These are phyloP conservation scores for Flaveria ramosissima DNA, from an alignment of 129 eudicot genomes.

Conservation along the genomic window DNA sequence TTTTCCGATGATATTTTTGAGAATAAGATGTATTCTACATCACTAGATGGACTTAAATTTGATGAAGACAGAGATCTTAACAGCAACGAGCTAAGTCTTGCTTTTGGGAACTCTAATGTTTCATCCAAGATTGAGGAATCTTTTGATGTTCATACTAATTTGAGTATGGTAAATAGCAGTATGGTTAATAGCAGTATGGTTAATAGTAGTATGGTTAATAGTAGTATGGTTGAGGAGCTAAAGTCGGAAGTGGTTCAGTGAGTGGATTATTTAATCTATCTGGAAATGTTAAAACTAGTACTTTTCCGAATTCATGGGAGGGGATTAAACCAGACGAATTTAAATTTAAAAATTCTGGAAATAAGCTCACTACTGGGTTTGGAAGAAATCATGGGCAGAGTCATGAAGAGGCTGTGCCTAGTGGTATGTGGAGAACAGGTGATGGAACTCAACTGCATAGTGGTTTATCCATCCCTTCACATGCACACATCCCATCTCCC, in stretches of 20 bases:
- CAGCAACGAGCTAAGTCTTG: conserved; percentile 63
- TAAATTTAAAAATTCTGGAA: conserved; percentile 45
- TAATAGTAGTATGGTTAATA: conserved; percentile 31
- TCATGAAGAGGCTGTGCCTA: conserved; percentile 47
- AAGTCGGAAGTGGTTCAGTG: conserved; percentile 45
- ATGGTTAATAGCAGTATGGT: conserved; percentile 32
- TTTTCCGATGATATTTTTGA: conserved; percentile 44
- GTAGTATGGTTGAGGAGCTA: conserved; percentile 39
- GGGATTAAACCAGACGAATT: conserved; percentile 42
- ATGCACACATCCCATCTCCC: conserved; percentile 53
- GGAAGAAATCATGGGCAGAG: conserved; percentile 42
- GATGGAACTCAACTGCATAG: conserved; percentile 52
- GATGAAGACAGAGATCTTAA: conserved; percentile 42
- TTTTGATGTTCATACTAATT: conserved; percentile 50
- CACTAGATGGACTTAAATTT: conserved; percentile 50
- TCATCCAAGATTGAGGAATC: conserved; percentile 41
- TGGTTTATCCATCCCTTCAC: conserved; percentile 46
- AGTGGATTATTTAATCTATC: conserved; percentile 56
- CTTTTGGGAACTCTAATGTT: conserved; percentile 52
- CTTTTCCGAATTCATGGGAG: conserved; percentile 47
- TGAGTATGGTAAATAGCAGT: conserved; percentile 42
- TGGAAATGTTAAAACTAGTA: conserved; percentile 41
- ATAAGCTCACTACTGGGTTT: conserved; percentile 53
- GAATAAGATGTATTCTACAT: conserved; percentile 42
- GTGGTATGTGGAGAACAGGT: conserved; percentile 59